Percentiles rank a stretch among this genome's conserved stretches.
Evolutionary conservation across 139 green algal species (phyloP).

Genomic region (Coccomyxa sp.): DNA sequence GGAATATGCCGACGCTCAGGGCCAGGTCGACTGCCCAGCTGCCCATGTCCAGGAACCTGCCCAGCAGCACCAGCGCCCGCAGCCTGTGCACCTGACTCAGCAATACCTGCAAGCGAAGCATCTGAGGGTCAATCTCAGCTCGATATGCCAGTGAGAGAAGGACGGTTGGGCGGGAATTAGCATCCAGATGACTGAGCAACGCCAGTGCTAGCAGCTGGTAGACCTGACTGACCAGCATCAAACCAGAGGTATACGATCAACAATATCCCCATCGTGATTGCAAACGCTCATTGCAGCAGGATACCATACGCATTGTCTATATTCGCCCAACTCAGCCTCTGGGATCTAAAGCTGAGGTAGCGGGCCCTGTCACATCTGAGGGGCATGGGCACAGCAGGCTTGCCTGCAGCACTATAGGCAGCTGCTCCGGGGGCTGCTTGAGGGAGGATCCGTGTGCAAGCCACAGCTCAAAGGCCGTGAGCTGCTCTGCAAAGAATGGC

Average conservation of each 20-base stretch:
- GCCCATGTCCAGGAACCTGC: conserved; percentile 97
- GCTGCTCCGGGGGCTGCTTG: conserved; percentile 93
- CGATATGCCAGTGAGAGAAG: no score
- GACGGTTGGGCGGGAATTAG: no score
- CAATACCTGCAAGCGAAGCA: conserved; percentile 82
- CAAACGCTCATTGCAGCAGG: no score
- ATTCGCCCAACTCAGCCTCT: no score
- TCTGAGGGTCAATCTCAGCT: no score
- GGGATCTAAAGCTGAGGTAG: no score
- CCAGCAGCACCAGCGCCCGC: conserved; percentile 89
- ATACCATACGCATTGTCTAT: no score
- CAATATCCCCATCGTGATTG: no score
- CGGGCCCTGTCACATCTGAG: no score
- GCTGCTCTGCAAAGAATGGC: conserved; percentile 96
- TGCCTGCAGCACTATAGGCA: conserved; percentile 96
- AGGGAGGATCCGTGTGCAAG: conserved; percentile 76
- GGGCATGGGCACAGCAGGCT: neutral
- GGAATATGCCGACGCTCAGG: conserved; percentile 97
- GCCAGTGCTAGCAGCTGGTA: conserved; percentile 90
- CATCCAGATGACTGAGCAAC: conserved; percentile 88
- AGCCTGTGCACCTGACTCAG: conserved; percentile 93
- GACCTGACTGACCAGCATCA: conserved; percentile 93
- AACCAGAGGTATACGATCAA: no score
- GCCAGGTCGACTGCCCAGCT: conserved; percentile 96
- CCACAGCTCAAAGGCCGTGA: conserved; percentile 98